Evolutionary conservation across 257 asterid genomes (phyloP).

Genomic region (Solanum pinnatisectum): DNA sequence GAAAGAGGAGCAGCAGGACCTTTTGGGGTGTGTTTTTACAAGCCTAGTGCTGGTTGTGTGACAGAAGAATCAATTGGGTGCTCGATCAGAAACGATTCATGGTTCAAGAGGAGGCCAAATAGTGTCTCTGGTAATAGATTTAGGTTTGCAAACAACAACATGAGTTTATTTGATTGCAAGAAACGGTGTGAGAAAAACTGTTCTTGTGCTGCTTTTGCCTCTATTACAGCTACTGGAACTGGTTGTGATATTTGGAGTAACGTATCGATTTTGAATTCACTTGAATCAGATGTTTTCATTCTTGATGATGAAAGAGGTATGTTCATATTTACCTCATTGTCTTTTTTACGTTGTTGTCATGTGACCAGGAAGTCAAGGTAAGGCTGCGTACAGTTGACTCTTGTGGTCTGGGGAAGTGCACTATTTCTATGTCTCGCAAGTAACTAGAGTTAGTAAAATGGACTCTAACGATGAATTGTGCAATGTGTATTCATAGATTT

Average conservation of each 20-base stretch:
- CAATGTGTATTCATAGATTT: not conserved
- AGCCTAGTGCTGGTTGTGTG: conserved; percentile 2
- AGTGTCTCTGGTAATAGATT: not conserved
- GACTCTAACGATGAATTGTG: not conserved
- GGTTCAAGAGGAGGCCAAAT: not conserved
- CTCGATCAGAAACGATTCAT: not conserved
- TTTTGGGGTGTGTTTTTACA: not conserved
- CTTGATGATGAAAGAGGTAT: not conserved
- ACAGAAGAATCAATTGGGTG: not conserved
- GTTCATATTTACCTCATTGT: not conserved
- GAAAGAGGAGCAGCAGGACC: conserved; percentile 2
- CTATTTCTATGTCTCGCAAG: not conserved
- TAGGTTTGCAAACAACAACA: not conserved
- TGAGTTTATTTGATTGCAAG: not conserved
- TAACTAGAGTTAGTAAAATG: not conserved
- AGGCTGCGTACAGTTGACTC: not conserved
- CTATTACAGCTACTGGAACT: not conserved
- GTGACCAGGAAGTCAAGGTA: not conserved
- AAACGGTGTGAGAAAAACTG: not conserved
- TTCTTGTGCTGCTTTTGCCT: not conserved
- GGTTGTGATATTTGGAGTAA: not conserved
- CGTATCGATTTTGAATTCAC: not conserved
- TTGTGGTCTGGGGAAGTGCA: not conserved
- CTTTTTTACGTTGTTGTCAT: not conserved
- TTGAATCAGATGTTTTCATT: not conserved